These are phyloP conservation scores for Starmera caribaea DNA, from an alignment of 805 yeast genomes.

Conservation along the genomic window DNA sequence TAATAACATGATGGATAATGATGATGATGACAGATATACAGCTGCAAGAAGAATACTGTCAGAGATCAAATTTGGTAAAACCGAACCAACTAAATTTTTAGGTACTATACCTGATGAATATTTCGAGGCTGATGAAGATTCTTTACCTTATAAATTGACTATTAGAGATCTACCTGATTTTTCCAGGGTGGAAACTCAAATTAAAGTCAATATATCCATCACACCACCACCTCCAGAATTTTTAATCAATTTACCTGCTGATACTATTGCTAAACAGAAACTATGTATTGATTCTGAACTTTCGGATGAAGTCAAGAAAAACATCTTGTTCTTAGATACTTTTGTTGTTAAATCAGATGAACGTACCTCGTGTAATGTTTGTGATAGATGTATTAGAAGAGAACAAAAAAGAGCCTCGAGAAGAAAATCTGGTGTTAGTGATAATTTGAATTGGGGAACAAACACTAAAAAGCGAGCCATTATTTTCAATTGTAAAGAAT, in stretches of 20 bases:
- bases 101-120: conserved; percentile 19
- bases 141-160: conserved; percentile 35
- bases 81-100: conserved; percentile 11
- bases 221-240: conserved; percentile 72
- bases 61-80: conserved; percentile 18
- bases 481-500: conserved; percentile 85
- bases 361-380: conserved; percentile 57
- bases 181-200: conserved; percentile 94
- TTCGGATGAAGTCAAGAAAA: conserved; percentile 38
- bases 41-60: conserved; percentile 14
- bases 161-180: conserved; percentile 62
- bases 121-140: conserved; percentile 16
- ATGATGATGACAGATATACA: conserved; percentile 13
- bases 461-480: conserved; percentile 70
- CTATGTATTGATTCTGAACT: conserved; percentile 45
- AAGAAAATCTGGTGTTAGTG: conserved; percentile 73
- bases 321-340: conserved; percentile 63
- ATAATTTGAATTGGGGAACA: conserved; percentile 70
- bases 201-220: conserved; percentile 59
- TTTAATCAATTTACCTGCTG: conserved; percentile 73
- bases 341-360: conserved; percentile 43
- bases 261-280: conserved; percentile 80
- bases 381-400: conserved; percentile 82
- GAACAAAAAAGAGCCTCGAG: conserved; percentile 92
- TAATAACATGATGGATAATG: no score